These are phyloP conservation scores for Misopates orontium DNA, from an alignment of 257 asterid genomes.

Conservation along the genomic window DNA sequence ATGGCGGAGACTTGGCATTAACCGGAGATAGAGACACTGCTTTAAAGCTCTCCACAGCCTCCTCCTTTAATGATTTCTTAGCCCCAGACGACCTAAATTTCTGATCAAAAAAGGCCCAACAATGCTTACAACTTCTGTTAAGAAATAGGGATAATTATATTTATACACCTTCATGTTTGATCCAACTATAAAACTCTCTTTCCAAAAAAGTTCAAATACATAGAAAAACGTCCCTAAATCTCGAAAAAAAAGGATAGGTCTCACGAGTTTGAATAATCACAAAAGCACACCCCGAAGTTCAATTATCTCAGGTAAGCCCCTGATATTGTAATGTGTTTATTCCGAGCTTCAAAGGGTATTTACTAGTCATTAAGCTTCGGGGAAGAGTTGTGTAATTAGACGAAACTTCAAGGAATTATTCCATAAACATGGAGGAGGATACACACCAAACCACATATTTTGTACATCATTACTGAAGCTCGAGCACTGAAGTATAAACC, in stretches of 20 bases:
- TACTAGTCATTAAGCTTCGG: too few relatives aligned
- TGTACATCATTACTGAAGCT: too few relatives aligned
- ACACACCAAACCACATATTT: too few relatives aligned
- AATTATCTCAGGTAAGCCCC: background rate
- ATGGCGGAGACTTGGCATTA: constrained; percentile 55
- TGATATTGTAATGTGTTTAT: too few relatives aligned
- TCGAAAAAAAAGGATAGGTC: background rate
- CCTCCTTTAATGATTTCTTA: constrained; percentile 65
- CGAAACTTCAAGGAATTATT: too few relatives aligned
- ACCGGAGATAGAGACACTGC: constrained; percentile 53
- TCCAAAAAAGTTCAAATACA: background rate
- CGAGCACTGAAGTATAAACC: too few relatives aligned
- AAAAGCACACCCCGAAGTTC: background rate
- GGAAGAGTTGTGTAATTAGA: too few relatives aligned
- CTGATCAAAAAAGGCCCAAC: constrained; percentile 37
- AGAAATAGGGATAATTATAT: too few relatives aligned
- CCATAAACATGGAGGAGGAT: too few relatives aligned
- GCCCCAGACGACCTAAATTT: constrained; percentile 73
- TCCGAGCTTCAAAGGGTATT: too few relatives aligned
- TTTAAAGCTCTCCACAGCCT: constrained; percentile 72
- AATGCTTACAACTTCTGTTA: background rate
- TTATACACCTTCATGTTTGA: too few relatives aligned
- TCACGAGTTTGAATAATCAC: background rate
- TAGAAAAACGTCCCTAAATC: background rate
- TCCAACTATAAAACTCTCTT: background rate